Conservation (phyloP, 2,329 filamentous ascomycete genomes). For the Apiospora koreana region DNA sequence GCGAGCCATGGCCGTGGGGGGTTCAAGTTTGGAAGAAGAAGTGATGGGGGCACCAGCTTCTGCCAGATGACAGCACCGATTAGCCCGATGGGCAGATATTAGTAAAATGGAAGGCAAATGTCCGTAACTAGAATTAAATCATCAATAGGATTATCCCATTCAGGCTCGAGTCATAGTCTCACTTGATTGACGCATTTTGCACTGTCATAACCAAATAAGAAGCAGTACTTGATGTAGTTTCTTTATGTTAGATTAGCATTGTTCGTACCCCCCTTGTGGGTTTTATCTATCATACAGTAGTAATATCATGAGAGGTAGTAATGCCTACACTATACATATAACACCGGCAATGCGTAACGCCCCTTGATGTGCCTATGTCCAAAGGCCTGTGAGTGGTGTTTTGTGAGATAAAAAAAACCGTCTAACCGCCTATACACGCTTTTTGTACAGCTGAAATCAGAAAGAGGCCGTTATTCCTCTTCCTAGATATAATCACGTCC, state of each 20-base stretch:
- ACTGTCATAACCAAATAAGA: neutral
- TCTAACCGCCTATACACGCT: neutral
- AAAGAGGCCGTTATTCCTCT: conserved; percentile 26
- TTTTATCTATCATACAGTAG: conserved; percentile 12
- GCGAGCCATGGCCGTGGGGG: too few species aligned
- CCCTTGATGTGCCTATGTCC: neutral
- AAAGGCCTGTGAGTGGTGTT: conserved; percentile 10
- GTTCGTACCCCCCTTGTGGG: neutral
- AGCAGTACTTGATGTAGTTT: neutral
- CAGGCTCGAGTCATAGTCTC: too few species aligned
- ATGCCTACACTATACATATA: neutral
- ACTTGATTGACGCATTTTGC: neutral
- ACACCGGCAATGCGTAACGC: neutral
- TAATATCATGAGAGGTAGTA: neutral
- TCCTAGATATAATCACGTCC: conserved; percentile 76
- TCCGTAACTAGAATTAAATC: too few species aligned
- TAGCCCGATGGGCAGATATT: too few species aligned
- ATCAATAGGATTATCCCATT: too few species aligned
- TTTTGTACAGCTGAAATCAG: conserved; percentile 13
- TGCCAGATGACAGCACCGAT: too few species aligned
- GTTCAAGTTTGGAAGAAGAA: too few species aligned
- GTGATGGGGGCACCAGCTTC: too few species aligned
- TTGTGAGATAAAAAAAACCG: neutral
- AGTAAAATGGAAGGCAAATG: too few species aligned
- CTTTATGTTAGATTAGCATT: neutral